Conservation (phyloP, 164 flowering plant genomes). For the Tetrastigma voinierianum region DNA sequence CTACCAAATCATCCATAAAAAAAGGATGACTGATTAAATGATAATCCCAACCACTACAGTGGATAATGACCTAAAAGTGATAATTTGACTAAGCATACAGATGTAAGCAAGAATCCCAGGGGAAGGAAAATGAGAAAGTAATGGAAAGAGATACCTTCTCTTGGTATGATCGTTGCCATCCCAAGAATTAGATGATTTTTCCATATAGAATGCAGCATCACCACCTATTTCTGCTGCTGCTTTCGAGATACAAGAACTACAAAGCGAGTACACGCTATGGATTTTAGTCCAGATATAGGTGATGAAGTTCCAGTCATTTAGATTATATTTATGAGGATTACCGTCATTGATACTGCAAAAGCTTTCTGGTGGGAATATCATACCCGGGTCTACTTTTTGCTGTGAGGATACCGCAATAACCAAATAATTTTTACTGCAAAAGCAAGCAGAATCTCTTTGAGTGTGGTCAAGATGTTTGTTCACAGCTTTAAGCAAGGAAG, state of each 20-base stretch:
- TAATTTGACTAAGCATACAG: not conserved
- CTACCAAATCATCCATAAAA: too few species aligned
- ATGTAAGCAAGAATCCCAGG: not conserved
- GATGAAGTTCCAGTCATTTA: not conserved
- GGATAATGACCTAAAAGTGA: not conserved
- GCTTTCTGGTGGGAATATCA: constrained; percentile 50
- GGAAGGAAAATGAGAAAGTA: not conserved
- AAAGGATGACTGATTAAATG: too few species aligned
- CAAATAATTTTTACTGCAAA: constrained; percentile 54
- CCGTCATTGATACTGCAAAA: constrained; percentile 64
- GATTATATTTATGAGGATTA: constrained; percentile 19
- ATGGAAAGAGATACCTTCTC: not conserved
- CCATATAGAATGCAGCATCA: too few species aligned
- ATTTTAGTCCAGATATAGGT: not conserved
- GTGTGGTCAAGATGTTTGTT: not conserved
- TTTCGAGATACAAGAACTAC: constrained; percentile 36
- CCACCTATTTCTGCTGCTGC: constrained; percentile 13
- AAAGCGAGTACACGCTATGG: constrained; percentile 1
- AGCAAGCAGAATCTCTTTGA: constrained; percentile 1
- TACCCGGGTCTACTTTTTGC: constrained; percentile 44
- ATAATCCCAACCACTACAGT: too few species aligned
- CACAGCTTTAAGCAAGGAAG: too few species aligned
- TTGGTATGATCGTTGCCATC: not conserved
- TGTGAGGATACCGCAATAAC: constrained; percentile 35
- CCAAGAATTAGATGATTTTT: not conserved